Conservation (phyloP, 1,284 basidiomycete species). For the Bjerkandera adusta region DNA sequence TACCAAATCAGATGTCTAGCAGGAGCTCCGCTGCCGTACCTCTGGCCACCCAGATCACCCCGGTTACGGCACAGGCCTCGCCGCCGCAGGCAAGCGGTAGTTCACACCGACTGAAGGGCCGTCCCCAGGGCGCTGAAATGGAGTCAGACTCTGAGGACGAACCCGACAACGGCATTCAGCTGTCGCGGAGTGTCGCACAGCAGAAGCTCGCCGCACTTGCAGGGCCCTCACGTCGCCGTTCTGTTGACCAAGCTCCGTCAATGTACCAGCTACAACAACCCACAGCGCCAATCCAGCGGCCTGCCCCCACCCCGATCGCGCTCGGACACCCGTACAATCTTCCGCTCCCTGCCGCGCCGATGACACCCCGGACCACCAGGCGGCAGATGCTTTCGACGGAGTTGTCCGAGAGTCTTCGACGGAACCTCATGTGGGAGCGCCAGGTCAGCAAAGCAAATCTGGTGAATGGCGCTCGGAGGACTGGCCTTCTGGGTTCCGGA, state of each 20-base stretch:
- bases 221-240: conserved; percentile 32
- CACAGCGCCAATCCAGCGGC: conserved; percentile 18
- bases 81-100: conserved; percentile 15
- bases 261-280: conserved; percentile 16
- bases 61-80: conserved; percentile 34
- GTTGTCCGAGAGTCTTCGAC: conserved; percentile 80
- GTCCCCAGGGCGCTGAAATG: conserved; percentile 65
- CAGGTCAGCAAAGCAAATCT: conserved; percentile 58
- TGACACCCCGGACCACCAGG: conserved; percentile 83
- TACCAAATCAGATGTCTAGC: conserved; percentile 43
- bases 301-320: conserved; percentile 59
- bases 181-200: conserved; percentile 63
- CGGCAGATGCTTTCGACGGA: conserved; percentile 84
- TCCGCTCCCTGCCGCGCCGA: conserved; percentile 64
- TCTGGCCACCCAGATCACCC: conserved; percentile 49
- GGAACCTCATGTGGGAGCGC: conserved; percentile 85
- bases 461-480: conserved; percentile 34
- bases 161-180: conserved; percentile 46
- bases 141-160: conserved; percentile 63
- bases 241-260: conserved; percentile 26
- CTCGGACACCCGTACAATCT: conserved; percentile 73
- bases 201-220: conserved; percentile 56
- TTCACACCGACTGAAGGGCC: conserved; percentile 56
- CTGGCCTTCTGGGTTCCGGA: conserved; percentile 31
- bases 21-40: conserved; percentile 69